Evolutionary conservation across 805 yeast genomes (phyloP), one percentile per base, ranked within the genome.

Genomic region (Lachancea dasiensis): DNA sequence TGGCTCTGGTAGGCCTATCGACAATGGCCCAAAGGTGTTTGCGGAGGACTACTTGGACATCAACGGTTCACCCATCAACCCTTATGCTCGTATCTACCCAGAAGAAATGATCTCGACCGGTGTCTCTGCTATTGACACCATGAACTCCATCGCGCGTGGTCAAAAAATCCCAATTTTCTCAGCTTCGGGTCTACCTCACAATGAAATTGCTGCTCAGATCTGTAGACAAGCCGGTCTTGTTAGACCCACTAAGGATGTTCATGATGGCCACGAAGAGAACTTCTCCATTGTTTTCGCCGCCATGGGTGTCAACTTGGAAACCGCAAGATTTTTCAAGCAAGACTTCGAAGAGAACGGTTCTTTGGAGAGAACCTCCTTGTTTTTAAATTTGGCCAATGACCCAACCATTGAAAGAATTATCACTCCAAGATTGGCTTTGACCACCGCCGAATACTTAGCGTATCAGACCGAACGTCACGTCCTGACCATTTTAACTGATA

Each of bases 41-140:
- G 99, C 99, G 41, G 99, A 92, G 67, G 99, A 92, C 65, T 92
- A 87, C 66, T 73, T 92, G 64, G 99, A 92, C 65, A 94, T 92
- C 62, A 94, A 92, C 64, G 99, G 99, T 42, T 87, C 97, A 29
- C 97, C 99, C 58, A 92, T 92, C 66, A 92, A 92, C 62, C 99
- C 99, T 38, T 92, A 68, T 64, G 95, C 97, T 30, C 89, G 99
- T 70, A 92, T 92, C 53, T 94, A 94, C 64, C 99, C 99, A 21
- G 98, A 92, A 73, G 99, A 92, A 72, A 92, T 92, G 99, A 92
- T 92, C 55, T 87, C 97, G 37, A 94, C 99, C 14, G 99, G 99
- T 77, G 75, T 92, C 48, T 89, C 97, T 34, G 96, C 98, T 35
- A 92, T 92, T 60, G 99, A 92, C 65, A 89, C 97, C 41, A 92